Base-by-base conservation (phyloP, 2,329 filamentous ascomycete species). In the Aspergillus ruber region DNA sequence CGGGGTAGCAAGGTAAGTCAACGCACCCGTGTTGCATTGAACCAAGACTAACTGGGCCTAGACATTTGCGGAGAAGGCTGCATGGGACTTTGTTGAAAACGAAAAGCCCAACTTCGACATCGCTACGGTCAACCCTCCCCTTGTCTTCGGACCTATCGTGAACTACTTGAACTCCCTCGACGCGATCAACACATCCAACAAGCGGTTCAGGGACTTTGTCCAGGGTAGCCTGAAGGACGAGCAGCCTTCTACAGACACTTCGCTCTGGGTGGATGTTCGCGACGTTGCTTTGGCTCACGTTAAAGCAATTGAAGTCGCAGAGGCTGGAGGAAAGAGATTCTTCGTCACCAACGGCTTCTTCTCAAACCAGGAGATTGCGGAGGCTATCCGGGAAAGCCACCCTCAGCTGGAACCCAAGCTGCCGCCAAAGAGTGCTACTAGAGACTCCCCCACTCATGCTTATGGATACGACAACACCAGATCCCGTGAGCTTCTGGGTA, bases 111-210 rank as follows among this genome's bases (percentile, higher is more conserved):
- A 70, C 48, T 87, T 86, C 57, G 76, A 79, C 38, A 61, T 87
- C 25, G 71, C 76, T 9, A 81, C 79, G 5, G 79, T 86, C 56
- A 81, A 80, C 58, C 79, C 80, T 44, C 82, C 83, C 0, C 72
- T 80, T 47, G 80, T 83, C 0, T 77, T 85, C 36, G 83, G 84
- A 0, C 83, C 84, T 0, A 67, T 85, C 6, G 77, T 82, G 43
- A 77, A 84, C 55, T 81, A 82, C 54, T 73, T 89, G 2, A 77
- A 82, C 51, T 76, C 72, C 18, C 72, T 86, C 0, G 77, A 81
- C n/a, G 71, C 70, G 1, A 71, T 90, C 51, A 90, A 90, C 69
- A 86, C 84, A 1, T 87, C 84, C 12, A 90, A 89, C 63, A 76
- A 82, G 55, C 78, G 83, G 17, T 76, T 88, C 46, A 72, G 79